Evolutionary conservation across 805 yeast genomes (phyloP).

Genomic region (Yamadazyma akitaensis): DNA sequence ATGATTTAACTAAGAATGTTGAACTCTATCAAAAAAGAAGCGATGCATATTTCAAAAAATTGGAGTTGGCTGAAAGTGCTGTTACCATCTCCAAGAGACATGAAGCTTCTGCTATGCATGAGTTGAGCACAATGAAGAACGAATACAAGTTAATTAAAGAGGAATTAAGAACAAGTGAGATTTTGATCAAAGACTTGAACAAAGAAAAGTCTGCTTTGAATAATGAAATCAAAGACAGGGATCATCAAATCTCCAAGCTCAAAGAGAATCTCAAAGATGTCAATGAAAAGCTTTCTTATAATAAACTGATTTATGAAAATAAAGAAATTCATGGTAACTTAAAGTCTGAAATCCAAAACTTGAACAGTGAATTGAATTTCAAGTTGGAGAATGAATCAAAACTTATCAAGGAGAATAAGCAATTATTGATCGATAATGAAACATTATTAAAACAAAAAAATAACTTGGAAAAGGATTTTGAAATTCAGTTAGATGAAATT

Average conservation of each 20-base stretch:
- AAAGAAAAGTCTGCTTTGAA: constrained; percentile 50
- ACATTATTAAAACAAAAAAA: constrained; percentile 29
- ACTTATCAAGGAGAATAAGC: constrained; percentile 60
- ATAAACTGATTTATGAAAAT: constrained; percentile 44
- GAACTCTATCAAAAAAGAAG: constrained; percentile 67
- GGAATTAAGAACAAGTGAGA: constrained; percentile 54
- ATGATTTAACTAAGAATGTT: constrained; percentile 51
- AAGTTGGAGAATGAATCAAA: constrained; percentile 64
- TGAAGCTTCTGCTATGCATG: constrained; percentile 51
- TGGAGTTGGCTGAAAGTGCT: constrained; percentile 77
- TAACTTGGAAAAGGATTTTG: constrained; percentile 27
- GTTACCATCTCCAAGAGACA: constrained; percentile 60
- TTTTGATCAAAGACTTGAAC: constrained; percentile 50
- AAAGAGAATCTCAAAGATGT: constrained; percentile 48
- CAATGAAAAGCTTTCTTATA: constrained; percentile 54
- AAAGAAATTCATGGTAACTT: constrained; percentile 42
- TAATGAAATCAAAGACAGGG: constrained; percentile 53
- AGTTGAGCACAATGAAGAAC: constrained; percentile 40
- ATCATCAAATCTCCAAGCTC: constrained; percentile 50
- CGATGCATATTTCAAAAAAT: constrained; percentile 66
- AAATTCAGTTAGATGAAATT: constrained; percentile 40
- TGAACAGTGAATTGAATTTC: constrained; percentile 51
- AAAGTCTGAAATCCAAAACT: constrained; percentile 49
- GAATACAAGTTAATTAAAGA: constrained; percentile 47
- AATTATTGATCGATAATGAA: constrained; percentile 57